These are phyloP conservation scores for Pleurotus tuber-regium DNA, from an alignment of 768 basidiomycete species.

Conservation along the genomic window DNA sequence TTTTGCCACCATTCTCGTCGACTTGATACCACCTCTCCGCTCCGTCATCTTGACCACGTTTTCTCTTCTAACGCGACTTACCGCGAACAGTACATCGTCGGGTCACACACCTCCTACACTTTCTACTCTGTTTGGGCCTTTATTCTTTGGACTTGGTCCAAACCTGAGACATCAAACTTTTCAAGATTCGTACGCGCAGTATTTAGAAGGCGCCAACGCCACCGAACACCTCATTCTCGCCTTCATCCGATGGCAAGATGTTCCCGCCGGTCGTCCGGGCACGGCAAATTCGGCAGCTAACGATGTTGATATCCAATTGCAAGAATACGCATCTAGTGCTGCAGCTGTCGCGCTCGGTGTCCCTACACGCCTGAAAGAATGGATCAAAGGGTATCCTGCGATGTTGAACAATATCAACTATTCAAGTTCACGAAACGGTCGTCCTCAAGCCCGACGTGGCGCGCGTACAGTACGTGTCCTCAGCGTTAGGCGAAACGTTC, in stretches of 20 bases:
- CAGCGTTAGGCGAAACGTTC: constrained; percentile 74
- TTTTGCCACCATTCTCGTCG: constrained; percentile 66
- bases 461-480: constrained; percentile 76
- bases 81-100: constrained; percentile 79
- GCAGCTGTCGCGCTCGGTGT: constrained; percentile 57
- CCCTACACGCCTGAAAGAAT: constrained; percentile 84
- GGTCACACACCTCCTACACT: constrained; percentile 91
- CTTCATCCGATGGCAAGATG: constrained; percentile 82
- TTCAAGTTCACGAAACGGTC: constrained; percentile 26
- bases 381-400: constrained; percentile 87
- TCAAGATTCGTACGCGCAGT: constrained; percentile 53
- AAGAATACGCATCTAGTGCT: constrained; percentile 23
- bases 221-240: constrained; percentile 92
- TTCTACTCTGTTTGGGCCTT: constrained; percentile 84
- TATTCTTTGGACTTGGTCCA: constrained; percentile 79
- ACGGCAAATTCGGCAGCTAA: constrained; percentile 22
- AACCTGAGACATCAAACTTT: constrained; percentile 38
- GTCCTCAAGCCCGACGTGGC: constrained; percentile 69
- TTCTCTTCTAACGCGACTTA: constrained; percentile 77
- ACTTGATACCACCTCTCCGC: constrained; percentile 51
- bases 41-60: constrained; percentile 68
- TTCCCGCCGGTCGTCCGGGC: constrained; percentile 34
- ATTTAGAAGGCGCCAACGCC: constrained; percentile 80
- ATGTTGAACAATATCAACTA: constrained; percentile 49
- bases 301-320: not conserved